phyloP scores from a whole-genome alignment of 2,329 filamentous ascomycete genomes.

The Alternaria infectoria region DNA sequence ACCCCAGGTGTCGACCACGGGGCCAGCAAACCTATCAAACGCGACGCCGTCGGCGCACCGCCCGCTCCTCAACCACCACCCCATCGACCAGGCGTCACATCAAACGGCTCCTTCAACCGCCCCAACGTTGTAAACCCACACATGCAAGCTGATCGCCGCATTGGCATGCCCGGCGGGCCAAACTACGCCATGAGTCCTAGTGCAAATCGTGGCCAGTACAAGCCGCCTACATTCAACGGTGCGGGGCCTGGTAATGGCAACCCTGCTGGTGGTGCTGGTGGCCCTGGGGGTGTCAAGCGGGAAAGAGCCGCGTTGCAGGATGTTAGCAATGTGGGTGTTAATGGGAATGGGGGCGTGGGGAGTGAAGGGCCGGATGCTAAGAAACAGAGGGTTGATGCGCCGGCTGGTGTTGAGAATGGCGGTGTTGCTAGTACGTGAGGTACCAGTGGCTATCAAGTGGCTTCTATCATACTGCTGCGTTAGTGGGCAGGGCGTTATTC shows the following conservation, averaged over 20 bases:
- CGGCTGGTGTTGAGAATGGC: conserved; percentile 28
- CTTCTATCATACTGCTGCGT: neutral
- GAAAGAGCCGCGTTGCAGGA: conserved; percentile 51
- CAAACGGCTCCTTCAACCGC: conserved; percentile 21
- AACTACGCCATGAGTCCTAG: conserved; percentile 50
- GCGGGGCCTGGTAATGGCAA: neutral
- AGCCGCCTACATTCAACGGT: conserved; percentile 48
- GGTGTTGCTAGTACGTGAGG: conserved; percentile 5
- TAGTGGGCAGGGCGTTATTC: neutral
- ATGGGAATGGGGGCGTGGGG: conserved; percentile 22
- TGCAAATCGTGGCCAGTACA: conserved; percentile 54
- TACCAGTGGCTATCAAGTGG: no score
- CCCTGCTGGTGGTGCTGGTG: neutral
- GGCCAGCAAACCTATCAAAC: conserved; percentile 74
- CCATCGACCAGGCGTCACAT: conserved; percentile 17
- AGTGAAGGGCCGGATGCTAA: conserved; percentile 48
- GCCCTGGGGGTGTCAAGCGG: conserved; percentile 26
- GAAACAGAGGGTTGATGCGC: conserved; percentile 47
- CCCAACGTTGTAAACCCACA: conserved; percentile 58
- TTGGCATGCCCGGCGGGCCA: conserved; percentile 56
- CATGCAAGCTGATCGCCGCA: conserved; percentile 53
- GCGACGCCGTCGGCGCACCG: conserved; percentile 47
- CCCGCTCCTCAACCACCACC: conserved; percentile 19
- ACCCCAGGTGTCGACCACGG: conserved; percentile 86
- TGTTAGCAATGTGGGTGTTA: conserved; percentile 53